These are phyloP conservation scores for Nothophoma quercina DNA, from an alignment of 2,329 filamentous ascomycete genomes.

Conservation along the genomic window DNA sequence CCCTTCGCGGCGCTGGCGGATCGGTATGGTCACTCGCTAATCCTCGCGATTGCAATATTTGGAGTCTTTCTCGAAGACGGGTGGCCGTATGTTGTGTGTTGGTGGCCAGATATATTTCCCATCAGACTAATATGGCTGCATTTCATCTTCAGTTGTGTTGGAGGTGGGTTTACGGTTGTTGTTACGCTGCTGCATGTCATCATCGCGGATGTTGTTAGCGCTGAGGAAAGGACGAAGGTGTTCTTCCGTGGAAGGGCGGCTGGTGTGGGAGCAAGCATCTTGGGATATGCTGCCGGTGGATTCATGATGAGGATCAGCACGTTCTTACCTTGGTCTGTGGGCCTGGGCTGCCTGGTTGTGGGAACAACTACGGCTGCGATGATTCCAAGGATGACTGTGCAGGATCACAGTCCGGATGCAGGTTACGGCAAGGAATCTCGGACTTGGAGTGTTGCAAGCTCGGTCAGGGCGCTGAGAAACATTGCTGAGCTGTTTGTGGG, in stretches of 20 bases:
- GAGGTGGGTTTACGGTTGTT: conserved; percentile 25
- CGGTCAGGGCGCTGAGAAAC: neutral
- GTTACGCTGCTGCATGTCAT: conserved; percentile 29
- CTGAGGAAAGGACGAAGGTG: conserved; percentile 22
- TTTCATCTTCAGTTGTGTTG: conserved; percentile 23
- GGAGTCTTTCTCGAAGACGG: conserved; percentile 24
- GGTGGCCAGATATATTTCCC: conserved; percentile 23
- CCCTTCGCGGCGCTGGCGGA: conserved; percentile 31
- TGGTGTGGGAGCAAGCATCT: conserved; percentile 23
- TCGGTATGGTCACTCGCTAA: conserved; percentile 22
- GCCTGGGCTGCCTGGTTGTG: conserved; percentile 9
- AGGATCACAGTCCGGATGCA: neutral
- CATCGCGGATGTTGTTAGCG: conserved; percentile 24
- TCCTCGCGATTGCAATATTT: conserved; percentile 26
- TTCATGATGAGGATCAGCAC: conserved; percentile 15
- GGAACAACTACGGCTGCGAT: conserved; percentile 12
- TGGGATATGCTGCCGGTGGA: conserved; percentile 25
- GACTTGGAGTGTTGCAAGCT: conserved; percentile 2
- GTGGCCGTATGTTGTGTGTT: conserved; percentile 23
- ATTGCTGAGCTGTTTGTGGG: conserved; percentile 9
- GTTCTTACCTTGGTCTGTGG: conserved; percentile 25
- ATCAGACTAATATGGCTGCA: conserved; percentile 29
- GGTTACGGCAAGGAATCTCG: neutral
- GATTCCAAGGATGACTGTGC: conserved; percentile 17
- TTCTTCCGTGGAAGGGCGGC: conserved; percentile 27